Conservation (phyloP, 176 grass and related monocot species). For the Cymbopogon citratus region DNA sequence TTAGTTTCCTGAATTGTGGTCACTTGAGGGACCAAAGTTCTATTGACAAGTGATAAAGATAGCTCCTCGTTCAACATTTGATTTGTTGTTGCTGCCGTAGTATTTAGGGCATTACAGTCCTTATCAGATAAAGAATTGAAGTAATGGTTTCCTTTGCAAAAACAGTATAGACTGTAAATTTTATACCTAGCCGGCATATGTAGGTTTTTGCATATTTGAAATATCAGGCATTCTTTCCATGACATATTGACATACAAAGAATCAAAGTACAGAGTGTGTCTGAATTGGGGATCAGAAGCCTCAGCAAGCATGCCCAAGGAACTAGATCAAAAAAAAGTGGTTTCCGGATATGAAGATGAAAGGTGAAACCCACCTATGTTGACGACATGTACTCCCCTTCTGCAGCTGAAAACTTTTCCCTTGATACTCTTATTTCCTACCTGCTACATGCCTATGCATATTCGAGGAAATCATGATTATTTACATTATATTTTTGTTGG, state of each 20-base stretch:
- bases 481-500: not conserved
- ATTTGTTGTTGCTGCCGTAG: not conserved
- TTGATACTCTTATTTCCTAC: not conserved
- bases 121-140: conserved; percentile 12
- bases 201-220: not conserved
- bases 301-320: not conserved
- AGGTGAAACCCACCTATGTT: not conserved
- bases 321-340: not conserved
- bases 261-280: not conserved
- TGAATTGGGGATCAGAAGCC: not conserved
- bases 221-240: not conserved
- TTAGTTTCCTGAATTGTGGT: conserved; percentile 1
- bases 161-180: not conserved
- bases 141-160: no score
- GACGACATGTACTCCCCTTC: not conserved
- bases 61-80: not conserved
- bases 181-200: not conserved
- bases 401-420: not conserved
- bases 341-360: not conserved
- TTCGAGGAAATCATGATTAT: not conserved
- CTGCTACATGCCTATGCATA: not conserved
- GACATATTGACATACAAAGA: not conserved
- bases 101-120: not conserved
- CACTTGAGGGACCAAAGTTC: not conserved
- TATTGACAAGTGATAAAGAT: not conserved